Evolutionary conservation across 2,329 filamentous ascomycete genomes (phyloP), one percentile per base, ranked within the genome.

Genomic region (Cadophora luteo-olivacea): DNA sequence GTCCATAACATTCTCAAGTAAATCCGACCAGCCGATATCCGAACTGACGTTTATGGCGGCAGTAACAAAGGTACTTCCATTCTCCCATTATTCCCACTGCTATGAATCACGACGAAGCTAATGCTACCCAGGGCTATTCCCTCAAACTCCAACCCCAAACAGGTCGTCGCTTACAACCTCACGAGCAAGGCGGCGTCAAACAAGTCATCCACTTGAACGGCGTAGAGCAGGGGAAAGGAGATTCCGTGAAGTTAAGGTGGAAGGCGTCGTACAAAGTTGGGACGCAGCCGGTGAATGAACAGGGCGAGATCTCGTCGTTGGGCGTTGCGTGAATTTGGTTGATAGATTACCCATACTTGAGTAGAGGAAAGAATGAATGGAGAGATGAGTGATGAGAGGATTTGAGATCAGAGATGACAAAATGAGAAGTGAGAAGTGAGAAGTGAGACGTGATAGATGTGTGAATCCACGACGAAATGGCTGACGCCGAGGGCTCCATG

Each of bases 1-100:
- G 58, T 82, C 89, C 4, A 92, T 94, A 71, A 85, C 87, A n/a
- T 97, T 97, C 78, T 94, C 93, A 22, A 99, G 97, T 78, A 91
- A 87, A 69, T 91, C 90, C 0, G 81, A 86, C 1, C 86, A 92
- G 75, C 86, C 88, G 0, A 86, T 99, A 25, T 86, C 87, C 3
- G 92, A 97, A 72, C 83, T 99, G 36, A 94, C 95, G 68, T 97
- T 97, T 77, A 93, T 97, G 79, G 85, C 97, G 49, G 96, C 96
- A 3, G 95, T 97, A 36, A 96, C 95, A 69, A 98, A 95, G 87
- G 94, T 97, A 82, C 11, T 5, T 24, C 32, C 25, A 7, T 25
- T 36, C 33, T 36, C 33, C 33, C 33, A 36, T 4, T 36, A 5
- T 36, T 11, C 33, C 33, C n/a, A n/a, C n/a, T n/a, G n/a, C n/a